Conservation (phyloP, 345 rosid species). For the Carallia brachiata region DNA sequence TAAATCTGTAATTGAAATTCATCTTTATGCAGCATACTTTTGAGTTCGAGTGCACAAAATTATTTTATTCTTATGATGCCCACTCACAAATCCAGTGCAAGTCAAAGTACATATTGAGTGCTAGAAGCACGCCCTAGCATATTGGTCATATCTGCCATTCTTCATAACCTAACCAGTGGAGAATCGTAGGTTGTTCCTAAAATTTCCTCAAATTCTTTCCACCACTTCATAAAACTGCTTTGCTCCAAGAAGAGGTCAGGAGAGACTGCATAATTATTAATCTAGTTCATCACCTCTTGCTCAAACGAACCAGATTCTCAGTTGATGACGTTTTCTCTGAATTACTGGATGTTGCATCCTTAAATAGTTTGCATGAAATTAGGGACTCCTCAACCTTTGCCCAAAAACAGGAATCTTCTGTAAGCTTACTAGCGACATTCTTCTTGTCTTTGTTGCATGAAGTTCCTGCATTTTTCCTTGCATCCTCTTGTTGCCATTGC, state of each 20-base stretch:
- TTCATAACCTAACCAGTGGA: background rate
- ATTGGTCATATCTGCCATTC: background rate
- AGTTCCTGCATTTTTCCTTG: background rate
- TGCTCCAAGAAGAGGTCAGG: constrained; percentile 58
- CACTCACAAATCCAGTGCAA: too few species aligned
- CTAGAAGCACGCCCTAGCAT: background rate
- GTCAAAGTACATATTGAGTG: background rate
- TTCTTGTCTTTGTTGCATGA: background rate
- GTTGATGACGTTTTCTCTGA: constrained; percentile 5
- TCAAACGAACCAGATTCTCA: constrained; percentile 35
- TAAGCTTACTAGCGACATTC: constrained; percentile 31
- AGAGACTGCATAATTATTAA: constrained; percentile 41
- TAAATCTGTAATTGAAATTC: too few species aligned
- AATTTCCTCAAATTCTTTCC: background rate
- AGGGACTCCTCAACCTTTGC: constrained; percentile 69
- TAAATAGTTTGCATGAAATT: constrained; percentile 17
- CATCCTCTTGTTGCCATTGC: constrained; percentile 38
- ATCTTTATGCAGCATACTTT: too few species aligned
- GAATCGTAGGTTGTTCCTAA: background rate
- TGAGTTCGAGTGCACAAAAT: too few species aligned
- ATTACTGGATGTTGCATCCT: constrained; percentile 7
- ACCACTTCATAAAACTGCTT: constrained; percentile 23
- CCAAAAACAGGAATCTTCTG: constrained; percentile 90
- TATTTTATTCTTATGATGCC: too few species aligned
- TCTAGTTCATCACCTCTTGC: constrained; percentile 35